phyloP scores from a whole-genome alignment of 108 stramenopile species.

The Nannochloropsis salina region DNA sequence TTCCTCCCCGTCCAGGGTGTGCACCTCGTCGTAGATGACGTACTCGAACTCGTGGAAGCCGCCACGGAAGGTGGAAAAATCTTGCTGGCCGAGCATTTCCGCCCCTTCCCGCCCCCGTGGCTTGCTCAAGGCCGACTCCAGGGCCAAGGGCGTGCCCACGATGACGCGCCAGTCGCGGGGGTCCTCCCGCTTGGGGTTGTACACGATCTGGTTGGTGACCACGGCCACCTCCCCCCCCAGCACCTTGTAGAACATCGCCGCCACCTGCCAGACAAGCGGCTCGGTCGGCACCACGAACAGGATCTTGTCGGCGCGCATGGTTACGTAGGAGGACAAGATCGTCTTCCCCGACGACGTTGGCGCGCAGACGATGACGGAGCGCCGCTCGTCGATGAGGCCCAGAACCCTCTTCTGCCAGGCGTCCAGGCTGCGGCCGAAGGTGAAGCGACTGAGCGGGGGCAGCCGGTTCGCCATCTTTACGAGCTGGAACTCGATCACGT shows the following conservation, averaged over 20 bases:
- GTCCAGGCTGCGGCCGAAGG: conserved; percentile 82
- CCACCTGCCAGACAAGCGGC: conserved; percentile 99
- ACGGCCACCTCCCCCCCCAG: conserved; percentile 82
- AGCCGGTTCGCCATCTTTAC: conserved; percentile 92
- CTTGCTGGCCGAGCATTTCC: conserved; percentile 72
- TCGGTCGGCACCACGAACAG: conserved; percentile 97
- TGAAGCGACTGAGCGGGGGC: conserved; percentile 93
- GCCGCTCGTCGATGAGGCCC: conserved; percentile 74
- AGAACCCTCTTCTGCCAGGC: conserved; percentile 94
- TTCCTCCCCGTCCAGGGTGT: conserved; percentile 93
- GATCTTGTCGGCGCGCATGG: conserved; percentile 59
- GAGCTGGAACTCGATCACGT: conserved; percentile 72
- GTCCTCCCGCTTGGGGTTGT: background rate
- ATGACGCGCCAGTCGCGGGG: conserved; percentile 74
- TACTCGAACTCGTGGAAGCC: conserved; percentile 96
- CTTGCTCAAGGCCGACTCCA: conserved; percentile 86
- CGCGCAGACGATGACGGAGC: conserved; percentile 92
- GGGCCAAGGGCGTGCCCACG: conserved; percentile 91
- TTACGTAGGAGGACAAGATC: conserved; percentile 86
- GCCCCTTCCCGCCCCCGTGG: conserved; percentile 86
- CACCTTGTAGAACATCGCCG: conserved; percentile 96
- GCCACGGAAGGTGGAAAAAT: conserved; percentile 88
- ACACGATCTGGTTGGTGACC: background rate
- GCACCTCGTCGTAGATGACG: conserved; percentile 95
- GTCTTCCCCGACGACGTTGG: conserved; percentile 98